phyloP scores from a whole-genome alignment of 2,329 filamentous ascomycete genomes.

The Paracorniculantispora psalliotae region DNA sequence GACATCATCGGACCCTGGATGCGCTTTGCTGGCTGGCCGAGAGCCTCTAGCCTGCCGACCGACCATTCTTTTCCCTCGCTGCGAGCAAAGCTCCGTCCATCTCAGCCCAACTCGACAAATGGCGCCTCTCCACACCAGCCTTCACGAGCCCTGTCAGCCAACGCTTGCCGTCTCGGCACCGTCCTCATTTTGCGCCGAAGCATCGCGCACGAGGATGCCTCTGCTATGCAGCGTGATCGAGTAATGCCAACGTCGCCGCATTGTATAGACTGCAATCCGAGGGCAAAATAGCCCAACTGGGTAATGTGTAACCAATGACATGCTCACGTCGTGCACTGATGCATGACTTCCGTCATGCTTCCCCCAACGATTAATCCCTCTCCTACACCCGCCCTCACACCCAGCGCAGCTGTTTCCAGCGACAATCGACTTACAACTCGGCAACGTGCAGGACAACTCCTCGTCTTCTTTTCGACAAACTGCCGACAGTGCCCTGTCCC shows the following conservation, averaged over 20 bases:
- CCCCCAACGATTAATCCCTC: neutral
- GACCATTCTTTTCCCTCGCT: neutral
- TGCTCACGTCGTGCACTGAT: neutral
- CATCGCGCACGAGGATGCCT: neutral
- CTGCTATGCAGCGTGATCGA: neutral
- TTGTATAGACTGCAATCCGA: neutral
- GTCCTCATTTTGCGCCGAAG: neutral
- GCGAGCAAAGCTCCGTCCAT: neutral
- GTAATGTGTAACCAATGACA: neutral
- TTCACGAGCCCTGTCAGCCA: neutral
- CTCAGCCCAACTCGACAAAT: conserved; percentile 2
- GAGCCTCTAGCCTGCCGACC: too few relatives aligned
- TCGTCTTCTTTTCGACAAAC: neutral
- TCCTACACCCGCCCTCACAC: too few relatives aligned
- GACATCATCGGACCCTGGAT: conserved; percentile 11
- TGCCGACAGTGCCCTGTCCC: neutral
- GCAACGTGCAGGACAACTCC: neutral
- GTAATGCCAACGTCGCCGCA: neutral
- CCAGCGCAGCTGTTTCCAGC: neutral
- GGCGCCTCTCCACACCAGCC: neutral
- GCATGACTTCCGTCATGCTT: neutral
- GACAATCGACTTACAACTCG: neutral
- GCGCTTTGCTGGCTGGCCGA: neutral
- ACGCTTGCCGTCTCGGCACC: neutral
- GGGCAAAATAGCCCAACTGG: neutral